These are phyloP conservation scores for Spencermartinsiella ligniputridi DNA, from an alignment of 1,139 yeast species.

Conservation along the genomic window DNA sequence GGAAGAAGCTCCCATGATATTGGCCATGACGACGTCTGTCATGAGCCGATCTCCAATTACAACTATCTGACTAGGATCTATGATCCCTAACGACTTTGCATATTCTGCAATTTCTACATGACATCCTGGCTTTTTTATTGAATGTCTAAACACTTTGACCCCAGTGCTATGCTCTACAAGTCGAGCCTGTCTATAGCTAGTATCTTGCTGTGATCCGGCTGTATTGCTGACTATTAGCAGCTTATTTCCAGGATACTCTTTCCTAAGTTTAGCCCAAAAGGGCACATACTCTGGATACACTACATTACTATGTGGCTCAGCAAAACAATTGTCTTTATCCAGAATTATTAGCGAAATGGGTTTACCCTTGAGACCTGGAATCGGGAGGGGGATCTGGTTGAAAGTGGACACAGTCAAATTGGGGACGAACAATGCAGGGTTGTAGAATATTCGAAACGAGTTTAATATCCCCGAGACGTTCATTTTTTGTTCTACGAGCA, in stretches of 20 bases:
- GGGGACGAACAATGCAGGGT: slow-evolving; percentile 70
- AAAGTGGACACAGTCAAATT: slow-evolving; percentile 60
- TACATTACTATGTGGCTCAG: slow-evolving; percentile 72
- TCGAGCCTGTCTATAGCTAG: slow-evolving; percentile 54
- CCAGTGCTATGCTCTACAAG: slow-evolving; percentile 66
- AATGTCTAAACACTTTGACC: slow-evolving; percentile 70
- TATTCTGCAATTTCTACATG: slow-evolving; percentile 60
- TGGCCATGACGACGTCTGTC: slow-evolving; percentile 93
- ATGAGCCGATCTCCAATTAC: slow-evolving; percentile 86
- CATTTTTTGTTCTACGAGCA: too few relatives aligned
- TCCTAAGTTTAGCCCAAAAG: slow-evolving; percentile 55
- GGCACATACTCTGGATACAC: slow-evolving; percentile 71
- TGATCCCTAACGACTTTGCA: slow-evolving; percentile 37
- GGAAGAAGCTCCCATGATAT: slow-evolving; percentile 83
- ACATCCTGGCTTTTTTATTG: slow-evolving; percentile 89
- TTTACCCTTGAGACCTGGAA: slow-evolving; percentile 24
- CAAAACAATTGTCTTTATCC: slow-evolving; percentile 95
- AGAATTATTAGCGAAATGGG: slow-evolving; percentile 73
- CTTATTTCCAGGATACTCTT: slow-evolving; percentile 58
- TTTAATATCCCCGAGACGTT: slow-evolving; percentile 24
- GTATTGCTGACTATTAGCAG: slow-evolving; percentile 84
- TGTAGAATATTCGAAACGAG: slow-evolving; percentile 52
- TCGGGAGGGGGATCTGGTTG: slow-evolving; percentile 50
- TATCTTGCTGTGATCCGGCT: slow-evolving; percentile 84
- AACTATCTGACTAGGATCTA: slow-evolving; percentile 61